Conservation (phyloP, 1,284 basidiomycete genomes). For the Cutaneotrichosporon cyanovorans region DNA sequence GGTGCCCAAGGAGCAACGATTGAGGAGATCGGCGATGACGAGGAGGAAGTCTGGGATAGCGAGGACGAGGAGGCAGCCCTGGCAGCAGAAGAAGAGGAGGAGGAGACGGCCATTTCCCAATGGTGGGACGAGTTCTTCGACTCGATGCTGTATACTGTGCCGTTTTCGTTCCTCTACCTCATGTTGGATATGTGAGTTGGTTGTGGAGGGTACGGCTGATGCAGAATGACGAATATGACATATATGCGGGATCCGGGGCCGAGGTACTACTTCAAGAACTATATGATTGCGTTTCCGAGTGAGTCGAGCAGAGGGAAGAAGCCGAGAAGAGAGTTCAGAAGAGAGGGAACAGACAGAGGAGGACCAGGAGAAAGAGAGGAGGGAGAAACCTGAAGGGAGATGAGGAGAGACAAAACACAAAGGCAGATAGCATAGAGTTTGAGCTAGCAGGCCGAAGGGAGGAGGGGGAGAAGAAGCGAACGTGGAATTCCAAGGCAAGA, state of each 20-base stretch:
- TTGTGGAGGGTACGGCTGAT: not conserved
- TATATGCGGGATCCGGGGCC: conserved; percentile 8
- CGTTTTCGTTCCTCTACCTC: conserved; percentile 40
- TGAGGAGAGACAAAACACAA: not conserved
- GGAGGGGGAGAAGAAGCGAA: no score
- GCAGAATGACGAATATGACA: conserved; percentile 15
- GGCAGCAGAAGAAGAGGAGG: conserved; percentile 2
- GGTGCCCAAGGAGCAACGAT: no score
- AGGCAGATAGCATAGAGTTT: no score
- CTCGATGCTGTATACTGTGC: conserved; percentile 38
- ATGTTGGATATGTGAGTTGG: conserved; percentile 41
- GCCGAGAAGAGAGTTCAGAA: not conserved
- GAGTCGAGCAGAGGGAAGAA: not conserved
- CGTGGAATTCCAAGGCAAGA: no score
- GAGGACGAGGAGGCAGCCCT: not conserved
- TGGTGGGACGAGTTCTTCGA: conserved; percentile 44
- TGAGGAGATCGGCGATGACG: not conserved
- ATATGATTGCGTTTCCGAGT: conserved; percentile 11
- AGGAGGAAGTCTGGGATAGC: conserved; percentile 3
- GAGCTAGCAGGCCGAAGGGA: no score
- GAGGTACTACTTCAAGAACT: conserved; percentile 12
- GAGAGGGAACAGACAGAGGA: not conserved
- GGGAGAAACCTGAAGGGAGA: not conserved
- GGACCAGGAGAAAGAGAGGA: not conserved
- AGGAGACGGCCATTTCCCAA: conserved; percentile 10